phyloP scores from a whole-genome alignment of 164 flowering plant species.

The Berberis thunbergii region DNA sequence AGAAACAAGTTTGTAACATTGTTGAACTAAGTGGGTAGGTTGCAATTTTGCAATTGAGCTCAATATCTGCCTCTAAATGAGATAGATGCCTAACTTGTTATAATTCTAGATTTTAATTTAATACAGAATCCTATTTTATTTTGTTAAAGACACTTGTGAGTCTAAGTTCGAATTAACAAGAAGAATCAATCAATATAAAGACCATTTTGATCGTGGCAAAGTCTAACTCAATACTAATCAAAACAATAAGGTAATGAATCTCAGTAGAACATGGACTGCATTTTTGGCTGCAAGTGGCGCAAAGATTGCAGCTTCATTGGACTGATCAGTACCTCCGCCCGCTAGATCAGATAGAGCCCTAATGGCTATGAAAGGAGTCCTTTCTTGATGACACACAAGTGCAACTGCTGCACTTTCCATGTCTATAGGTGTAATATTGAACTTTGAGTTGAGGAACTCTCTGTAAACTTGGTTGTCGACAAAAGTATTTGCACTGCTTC shows the following conservation, averaged over 20 bases:
- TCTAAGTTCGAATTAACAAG: too few relatives aligned
- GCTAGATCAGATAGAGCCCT: slow-evolving; percentile 34
- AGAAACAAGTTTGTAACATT: too few relatives aligned
- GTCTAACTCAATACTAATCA: background rate
- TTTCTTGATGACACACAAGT: slow-evolving; percentile 23
- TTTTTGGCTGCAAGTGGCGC: slow-evolving; percentile 24
- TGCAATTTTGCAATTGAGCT: too few relatives aligned
- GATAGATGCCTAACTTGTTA: too few relatives aligned
- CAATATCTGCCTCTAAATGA: too few relatives aligned
- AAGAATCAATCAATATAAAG: too few relatives aligned
- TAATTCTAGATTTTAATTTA: too few relatives aligned
- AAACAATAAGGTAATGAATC: slow-evolving; percentile 15
- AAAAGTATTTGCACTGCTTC: slow-evolving; percentile 25
- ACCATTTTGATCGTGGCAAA: too few relatives aligned
- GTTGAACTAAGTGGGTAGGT: too few relatives aligned
- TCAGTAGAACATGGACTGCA: slow-evolving; percentile 19
- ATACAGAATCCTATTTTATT: too few relatives aligned
- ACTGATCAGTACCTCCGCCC: slow-evolving; percentile 28
- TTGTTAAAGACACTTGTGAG: too few relatives aligned
- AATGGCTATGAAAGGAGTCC: slow-evolving; percentile 26
- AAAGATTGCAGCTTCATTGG: slow-evolving; percentile 27
- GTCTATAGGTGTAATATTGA: slow-evolving; percentile 25
- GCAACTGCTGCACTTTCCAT: slow-evolving; percentile 41
- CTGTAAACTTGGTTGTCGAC: slow-evolving; percentile 30
- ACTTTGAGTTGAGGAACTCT: slow-evolving; percentile 21